These are phyloP conservation scores for Coniosporium tulheliwenetii DNA, from an alignment of 2,329 filamentous ascomycete species.

Conservation along the genomic window DNA sequence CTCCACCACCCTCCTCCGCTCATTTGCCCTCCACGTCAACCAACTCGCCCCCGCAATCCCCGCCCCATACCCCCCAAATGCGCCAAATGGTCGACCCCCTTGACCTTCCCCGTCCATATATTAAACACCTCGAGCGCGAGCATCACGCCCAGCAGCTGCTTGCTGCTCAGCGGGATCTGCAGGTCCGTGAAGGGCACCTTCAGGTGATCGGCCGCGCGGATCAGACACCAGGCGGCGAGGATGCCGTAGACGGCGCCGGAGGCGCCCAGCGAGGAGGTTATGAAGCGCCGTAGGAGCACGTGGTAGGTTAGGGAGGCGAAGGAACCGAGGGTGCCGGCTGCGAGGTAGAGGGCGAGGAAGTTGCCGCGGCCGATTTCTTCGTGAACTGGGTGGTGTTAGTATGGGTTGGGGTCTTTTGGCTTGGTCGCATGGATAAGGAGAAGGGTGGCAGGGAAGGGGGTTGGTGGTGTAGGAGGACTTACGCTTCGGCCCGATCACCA, in stretches of 20 bases:
- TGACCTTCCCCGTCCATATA: slow-evolving; percentile 10
- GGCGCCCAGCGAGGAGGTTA: slow-evolving; percentile 45
- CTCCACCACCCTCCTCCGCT: not conserved
- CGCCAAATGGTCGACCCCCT: slow-evolving; percentile 16
- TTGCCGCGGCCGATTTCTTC: slow-evolving; percentile 54
- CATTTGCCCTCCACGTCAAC: slow-evolving; percentile 2
- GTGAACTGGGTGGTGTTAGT: slow-evolving; percentile 32
- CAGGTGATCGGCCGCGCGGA: slow-evolving; percentile 10
- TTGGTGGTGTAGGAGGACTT: slow-evolving; percentile 7
- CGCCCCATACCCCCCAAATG: slow-evolving; percentile 17
- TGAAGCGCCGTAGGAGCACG: slow-evolving; percentile 26
- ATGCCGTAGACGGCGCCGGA: slow-evolving; percentile 50
- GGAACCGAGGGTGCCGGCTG: slow-evolving; percentile 41
- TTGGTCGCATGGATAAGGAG: no score
- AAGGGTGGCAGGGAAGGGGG: not conserved
- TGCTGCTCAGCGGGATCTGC: no score
- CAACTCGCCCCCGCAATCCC: slow-evolving; percentile 8
- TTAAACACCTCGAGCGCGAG: slow-evolving; percentile 11
- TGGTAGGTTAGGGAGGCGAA: slow-evolving; percentile 38
- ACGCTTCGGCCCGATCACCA: slow-evolving; percentile 47
- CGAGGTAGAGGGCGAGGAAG: slow-evolving; percentile 53
- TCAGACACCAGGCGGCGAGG: slow-evolving; percentile 37
- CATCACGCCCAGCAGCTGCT: slow-evolving; percentile 6
- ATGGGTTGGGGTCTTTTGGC: no score
- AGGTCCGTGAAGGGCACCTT: not conserved